Conservation (phyloP, 306 rosid genomes). For the Dicorynia guianensis region DNA sequence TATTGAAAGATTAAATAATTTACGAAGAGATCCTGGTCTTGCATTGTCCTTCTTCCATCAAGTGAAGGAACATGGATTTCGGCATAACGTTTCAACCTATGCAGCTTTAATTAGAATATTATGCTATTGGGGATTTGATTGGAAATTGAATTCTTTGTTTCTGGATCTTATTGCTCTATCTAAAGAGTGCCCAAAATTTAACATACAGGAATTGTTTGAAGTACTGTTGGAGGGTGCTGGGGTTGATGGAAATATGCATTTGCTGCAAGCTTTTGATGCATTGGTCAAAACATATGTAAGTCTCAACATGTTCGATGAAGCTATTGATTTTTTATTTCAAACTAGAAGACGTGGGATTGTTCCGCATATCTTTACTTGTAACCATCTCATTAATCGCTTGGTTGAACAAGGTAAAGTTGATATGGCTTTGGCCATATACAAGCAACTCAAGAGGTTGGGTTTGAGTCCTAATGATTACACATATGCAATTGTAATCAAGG, state of each 20-base stretch:
- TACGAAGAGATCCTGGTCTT: constrained; percentile 51
- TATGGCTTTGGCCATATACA: constrained; percentile 55
- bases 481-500: constrained; percentile 76
- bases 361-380: constrained; percentile 64
- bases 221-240: constrained; percentile 45
- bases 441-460: constrained; percentile 76
- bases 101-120: constrained; percentile 60
- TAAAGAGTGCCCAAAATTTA: constrained; percentile 38
- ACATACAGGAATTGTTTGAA: constrained; percentile 55
- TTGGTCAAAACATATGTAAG: constrained; percentile 70
- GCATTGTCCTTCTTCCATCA: constrained; percentile 60
- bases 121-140: constrained; percentile 62
- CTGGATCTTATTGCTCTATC: constrained; percentile 53
- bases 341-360: constrained; percentile 59
- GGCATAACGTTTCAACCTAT: constrained; percentile 57
- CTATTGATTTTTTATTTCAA: constrained; percentile 63
- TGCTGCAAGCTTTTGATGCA: constrained; percentile 57
- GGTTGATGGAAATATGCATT: constrained; percentile 28
- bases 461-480: constrained; percentile 71
- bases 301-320: constrained; percentile 72
- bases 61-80: constrained; percentile 54
- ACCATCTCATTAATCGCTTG: constrained; percentile 75
- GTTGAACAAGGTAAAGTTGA: constrained; percentile 54
- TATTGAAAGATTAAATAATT: constrained; percentile 46
- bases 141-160: constrained; percentile 66